These are phyloP conservation scores for Stropharia rugosoannulata DNA, from an alignment of 768 basidiomycete genomes.

Conservation along the genomic window DNA sequence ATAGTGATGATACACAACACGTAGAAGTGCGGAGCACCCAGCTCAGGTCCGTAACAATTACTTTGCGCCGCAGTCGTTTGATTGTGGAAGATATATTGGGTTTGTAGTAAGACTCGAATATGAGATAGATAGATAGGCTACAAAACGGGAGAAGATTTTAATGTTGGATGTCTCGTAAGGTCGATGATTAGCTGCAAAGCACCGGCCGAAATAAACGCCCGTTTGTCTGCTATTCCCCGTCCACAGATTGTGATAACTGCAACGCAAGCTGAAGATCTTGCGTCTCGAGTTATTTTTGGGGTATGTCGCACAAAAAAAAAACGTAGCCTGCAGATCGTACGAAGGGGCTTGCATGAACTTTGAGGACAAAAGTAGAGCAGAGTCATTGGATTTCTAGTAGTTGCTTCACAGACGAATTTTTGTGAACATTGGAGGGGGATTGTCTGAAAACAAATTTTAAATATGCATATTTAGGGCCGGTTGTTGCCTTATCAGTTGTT, in stretches of 20 bases:
- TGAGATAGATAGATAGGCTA: background rate
- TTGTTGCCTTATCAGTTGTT: background rate
- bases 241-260: conserved; percentile 47
- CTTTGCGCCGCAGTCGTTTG: too few species aligned
- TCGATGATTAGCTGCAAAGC: conserved; percentile 35
- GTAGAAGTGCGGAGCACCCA: too few species aligned
- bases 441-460: conserved; percentile 2
- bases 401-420: background rate
- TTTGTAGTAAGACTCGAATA: too few species aligned
- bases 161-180: conserved; percentile 70
- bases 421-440: background rate
- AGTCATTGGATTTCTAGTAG: background rate
- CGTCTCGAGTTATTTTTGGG: conserved; percentile 44
- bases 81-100: too few species aligned
- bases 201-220: conserved; percentile 60
- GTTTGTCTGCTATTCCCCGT: conserved; percentile 39
- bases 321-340: background rate
- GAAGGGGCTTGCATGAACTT: background rate
- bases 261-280: conserved; percentile 36
- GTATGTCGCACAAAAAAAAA: conserved; percentile 7
- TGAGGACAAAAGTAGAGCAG: background rate
- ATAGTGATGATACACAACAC: background rate
- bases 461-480: conserved; percentile 16
- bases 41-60: too few species aligned
- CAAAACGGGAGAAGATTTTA: background rate